Percentiles rank a stretch among this genome's conserved stretches.
phyloP scores from a whole-genome alignment of 495 filamentous ascomycete genomes.

The Daldinia grandis region DNA sequence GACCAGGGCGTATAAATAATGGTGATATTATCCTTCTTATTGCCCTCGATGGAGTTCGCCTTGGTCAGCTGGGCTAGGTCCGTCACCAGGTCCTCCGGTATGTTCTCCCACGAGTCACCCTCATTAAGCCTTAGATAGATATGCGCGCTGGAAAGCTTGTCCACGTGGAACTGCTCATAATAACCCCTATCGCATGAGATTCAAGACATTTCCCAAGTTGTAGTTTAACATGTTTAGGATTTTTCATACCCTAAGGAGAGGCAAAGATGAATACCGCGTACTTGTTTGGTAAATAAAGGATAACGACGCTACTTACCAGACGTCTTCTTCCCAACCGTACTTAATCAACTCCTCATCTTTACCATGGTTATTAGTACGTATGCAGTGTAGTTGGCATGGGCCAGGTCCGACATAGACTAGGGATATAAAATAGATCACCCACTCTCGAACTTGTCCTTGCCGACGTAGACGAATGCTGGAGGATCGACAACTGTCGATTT shows the following conservation, averaged over 20 bases:
- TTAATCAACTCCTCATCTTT: slow-evolving; percentile 96
- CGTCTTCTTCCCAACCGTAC: slow-evolving; percentile 90
- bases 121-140: slow-evolving; percentile 89
- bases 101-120: slow-evolving; percentile 84
- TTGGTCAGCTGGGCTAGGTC: slow-evolving; percentile 97
- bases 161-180: slow-evolving; percentile 83
- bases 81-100: slow-evolving; percentile 75
- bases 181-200: slow-evolving; percentile 30
- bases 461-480: slow-evolving; percentile 91
- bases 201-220: slow-evolving; percentile 1
- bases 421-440: slow-evolving; percentile 45
- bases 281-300: not conserved
- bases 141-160: slow-evolving; percentile 96
- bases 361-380: slow-evolving; percentile 42
- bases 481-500: slow-evolving; percentile 75
- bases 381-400: slow-evolving; percentile 6
- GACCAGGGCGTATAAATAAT: slow-evolving; percentile 98
- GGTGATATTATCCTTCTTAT: slow-evolving; percentile 98
- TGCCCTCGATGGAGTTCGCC: slow-evolving; percentile 98
- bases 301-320: slow-evolving; percentile 71
- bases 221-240: slow-evolving; percentile 5
- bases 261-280: slow-evolving; percentile 19
- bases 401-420: slow-evolving; percentile 22
- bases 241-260: slow-evolving; percentile 42
- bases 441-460: slow-evolving; percentile 99